A percentile compares a stretch with the other conserved stretches of the same genome.
phyloP scores from a whole-genome alignment of 2,329 filamentous ascomycete species.

The Aspergillus pseudoterreus region DNA sequence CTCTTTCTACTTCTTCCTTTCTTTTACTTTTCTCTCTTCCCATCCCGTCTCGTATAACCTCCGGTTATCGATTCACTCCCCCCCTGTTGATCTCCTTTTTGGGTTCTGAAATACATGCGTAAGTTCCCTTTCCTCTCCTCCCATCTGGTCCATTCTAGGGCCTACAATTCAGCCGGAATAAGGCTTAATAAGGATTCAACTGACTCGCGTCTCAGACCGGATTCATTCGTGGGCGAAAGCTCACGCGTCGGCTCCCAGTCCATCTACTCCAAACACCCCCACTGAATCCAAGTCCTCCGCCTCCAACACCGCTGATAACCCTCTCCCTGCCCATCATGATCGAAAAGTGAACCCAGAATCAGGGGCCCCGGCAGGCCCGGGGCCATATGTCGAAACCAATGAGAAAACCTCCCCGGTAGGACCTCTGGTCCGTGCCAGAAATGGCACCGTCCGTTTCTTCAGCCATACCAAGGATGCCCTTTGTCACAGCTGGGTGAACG shows the following conservation, averaged over 20 bases:
- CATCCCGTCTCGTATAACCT: not conserved
- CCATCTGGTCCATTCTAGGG: not conserved
- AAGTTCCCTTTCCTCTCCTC: slow-evolving; percentile 14
- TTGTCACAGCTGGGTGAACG: slow-evolving; percentile 42
- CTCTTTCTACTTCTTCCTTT: not conserved
- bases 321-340: slow-evolving; percentile 20
- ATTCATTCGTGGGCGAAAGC: slow-evolving; percentile 41
- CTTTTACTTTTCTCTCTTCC: not conserved
- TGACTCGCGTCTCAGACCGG: slow-evolving; percentile 19
- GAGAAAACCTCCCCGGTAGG: slow-evolving; percentile 18
- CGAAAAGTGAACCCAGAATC: slow-evolving; percentile 23
- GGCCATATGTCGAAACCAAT: slow-evolving; percentile 11
- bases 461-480: slow-evolving; percentile 32
- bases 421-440: slow-evolving; percentile 25
- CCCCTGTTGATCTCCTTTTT: not conserved
- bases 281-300: not conserved
- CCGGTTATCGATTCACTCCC: not conserved
- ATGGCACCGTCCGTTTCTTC: slow-evolving; percentile 29
- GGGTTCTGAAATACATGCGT: slow-evolving; percentile 36
- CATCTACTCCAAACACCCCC: slow-evolving; percentile 2
- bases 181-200: too few relatives aligned
- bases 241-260: slow-evolving; percentile 29
- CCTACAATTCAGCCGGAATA: not conserved
- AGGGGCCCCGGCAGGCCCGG: slow-evolving; percentile 17
- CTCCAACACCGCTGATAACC: slow-evolving; percentile 3